Evolutionary conservation across 2,329 filamentous ascomycete species (phyloP), one percentile per base, ranked within the genome.

Genomic region (Aspergillus fischeri): DNA sequence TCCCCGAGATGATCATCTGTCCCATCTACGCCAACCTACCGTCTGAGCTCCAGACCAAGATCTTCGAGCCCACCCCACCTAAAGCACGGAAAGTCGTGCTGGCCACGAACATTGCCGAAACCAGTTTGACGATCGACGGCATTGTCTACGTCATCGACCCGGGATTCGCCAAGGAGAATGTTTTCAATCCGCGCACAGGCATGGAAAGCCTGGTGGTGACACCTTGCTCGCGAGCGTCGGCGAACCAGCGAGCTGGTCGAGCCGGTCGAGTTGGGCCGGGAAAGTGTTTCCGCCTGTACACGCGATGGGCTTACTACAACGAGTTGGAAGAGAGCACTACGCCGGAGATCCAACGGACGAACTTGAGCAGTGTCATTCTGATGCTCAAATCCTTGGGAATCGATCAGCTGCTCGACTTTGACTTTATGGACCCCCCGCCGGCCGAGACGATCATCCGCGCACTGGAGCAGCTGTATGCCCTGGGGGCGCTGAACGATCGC

Each of bases 61-160:
- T 97, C 63, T 99, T 99, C 67, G 91, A 96, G 67, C 92, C 92
- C 0, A 96, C 93, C 0, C 93, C 94, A 0, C 85, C 88, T 0
- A 88, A 88, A 20, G 88, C 90, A 0, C 84, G 94, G 28, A 99
- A 97, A 71, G 91, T 97, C 0, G 91, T 99, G 0, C 77, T 97
- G 41, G 92, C 93, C 0, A 97, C 94, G 2, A 99, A 99, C 70
- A 97, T 99, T 73, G 94, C 94, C 2, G 94, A 99, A 73, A 99
- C 94, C 0, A 92, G 87, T 79, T 77, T 99, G 68, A 99, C 94
- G 0, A 96, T 99, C 57, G 92, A 97, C 70, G 93, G 92, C 17
- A 96, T 97, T 58, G 89, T 93, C 8, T 97, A 95, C 71, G 94
- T 97, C 38, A 96, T 97, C 58, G 94, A 99, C 65, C 90, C 90